phyloP scores from a whole-genome alignment of 1,139 yeast species.

The Candida sanyaensis region DNA sequence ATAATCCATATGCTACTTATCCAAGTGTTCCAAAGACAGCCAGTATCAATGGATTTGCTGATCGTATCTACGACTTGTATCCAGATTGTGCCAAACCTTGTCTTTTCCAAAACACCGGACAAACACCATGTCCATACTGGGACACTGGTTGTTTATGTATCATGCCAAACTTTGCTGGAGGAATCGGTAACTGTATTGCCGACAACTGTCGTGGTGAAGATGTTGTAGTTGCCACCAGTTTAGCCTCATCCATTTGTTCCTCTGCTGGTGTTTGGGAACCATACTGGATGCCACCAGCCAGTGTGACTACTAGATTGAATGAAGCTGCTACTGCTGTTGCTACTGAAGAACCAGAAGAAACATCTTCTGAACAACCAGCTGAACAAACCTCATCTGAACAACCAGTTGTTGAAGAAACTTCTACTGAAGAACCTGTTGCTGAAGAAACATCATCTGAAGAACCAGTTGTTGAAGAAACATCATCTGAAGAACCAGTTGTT shows the following conservation, averaged over 20 bases:
- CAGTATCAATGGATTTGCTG: slow-evolving; percentile 38
- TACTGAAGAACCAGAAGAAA: not conserved
- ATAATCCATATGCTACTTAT: slow-evolving; percentile 23
- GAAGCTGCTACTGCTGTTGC: slow-evolving; percentile 27
- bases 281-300: slow-evolving; percentile 38
- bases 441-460: too few relatives aligned
- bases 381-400: too few relatives aligned
- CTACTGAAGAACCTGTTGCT: slow-evolving; percentile 1
- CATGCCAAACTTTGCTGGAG: slow-evolving; percentile 30
- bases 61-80: slow-evolving; percentile 25
- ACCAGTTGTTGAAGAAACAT: not conserved
- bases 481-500: not conserved
- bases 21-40: slow-evolving; percentile 38
- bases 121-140: slow-evolving; percentile 38
- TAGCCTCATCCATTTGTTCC: slow-evolving; percentile 42
- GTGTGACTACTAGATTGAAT: slow-evolving; percentile 33
- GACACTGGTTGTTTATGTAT: slow-evolving; percentile 41
- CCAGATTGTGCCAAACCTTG: slow-evolving; percentile 28
- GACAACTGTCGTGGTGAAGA: slow-evolving; percentile 33
- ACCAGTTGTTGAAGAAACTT: too few relatives aligned
- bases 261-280: slow-evolving; percentile 44
- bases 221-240: slow-evolving; percentile 36
- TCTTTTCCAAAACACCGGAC: slow-evolving; percentile 26
- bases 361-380: not conserved
- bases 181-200: slow-evolving; percentile 33